Evolutionary conservation across 257 asterid genomes (phyloP).

Genomic region (Coffea eugenioides): DNA sequence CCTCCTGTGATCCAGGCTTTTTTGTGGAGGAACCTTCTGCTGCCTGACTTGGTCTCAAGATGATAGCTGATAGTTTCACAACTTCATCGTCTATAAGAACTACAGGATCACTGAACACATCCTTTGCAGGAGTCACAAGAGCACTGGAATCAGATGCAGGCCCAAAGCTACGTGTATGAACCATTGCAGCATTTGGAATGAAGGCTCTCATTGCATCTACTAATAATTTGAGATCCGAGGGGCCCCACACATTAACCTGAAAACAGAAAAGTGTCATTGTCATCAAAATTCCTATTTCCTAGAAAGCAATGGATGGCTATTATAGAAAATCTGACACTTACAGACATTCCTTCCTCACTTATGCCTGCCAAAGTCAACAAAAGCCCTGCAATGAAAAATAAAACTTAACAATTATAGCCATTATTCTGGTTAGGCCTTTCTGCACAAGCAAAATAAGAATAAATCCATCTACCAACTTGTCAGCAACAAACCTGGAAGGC

Average conservation of each 20-base stretch:
- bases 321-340: slow-evolving; percentile 37
- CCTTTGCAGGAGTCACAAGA: slow-evolving; percentile 29
- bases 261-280: slow-evolving; percentile 12
- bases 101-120: slow-evolving; percentile 42
- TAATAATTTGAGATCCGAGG: slow-evolving; percentile 77
- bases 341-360: slow-evolving; percentile 91
- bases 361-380: slow-evolving; percentile 88
- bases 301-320: not conserved
- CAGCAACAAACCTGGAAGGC: slow-evolving; percentile 74
- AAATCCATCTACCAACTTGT: not conserved
- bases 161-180: slow-evolving; percentile 81
- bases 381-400: slow-evolving; percentile 57
- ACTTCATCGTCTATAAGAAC: slow-evolving; percentile 83
- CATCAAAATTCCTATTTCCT: slow-evolving; percentile 4
- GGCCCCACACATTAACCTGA: slow-evolving; percentile 95
- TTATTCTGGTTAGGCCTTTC: not conserved
- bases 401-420: slow-evolving; percentile 2
- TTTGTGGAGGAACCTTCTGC: slow-evolving; percentile 20
- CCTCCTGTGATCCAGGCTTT: slow-evolving; percentile 17
- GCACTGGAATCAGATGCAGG: slow-evolving; percentile 42
- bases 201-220: slow-evolving; percentile 90
- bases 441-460: not conserved
- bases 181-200: slow-evolving; percentile 91
- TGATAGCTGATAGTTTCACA: slow-evolving; percentile 80
- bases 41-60: slow-evolving; percentile 51